These are phyloP conservation scores for Boletus rubescentipes DNA, from an alignment of 768 basidiomycete species.

Conservation along the genomic window DNA sequence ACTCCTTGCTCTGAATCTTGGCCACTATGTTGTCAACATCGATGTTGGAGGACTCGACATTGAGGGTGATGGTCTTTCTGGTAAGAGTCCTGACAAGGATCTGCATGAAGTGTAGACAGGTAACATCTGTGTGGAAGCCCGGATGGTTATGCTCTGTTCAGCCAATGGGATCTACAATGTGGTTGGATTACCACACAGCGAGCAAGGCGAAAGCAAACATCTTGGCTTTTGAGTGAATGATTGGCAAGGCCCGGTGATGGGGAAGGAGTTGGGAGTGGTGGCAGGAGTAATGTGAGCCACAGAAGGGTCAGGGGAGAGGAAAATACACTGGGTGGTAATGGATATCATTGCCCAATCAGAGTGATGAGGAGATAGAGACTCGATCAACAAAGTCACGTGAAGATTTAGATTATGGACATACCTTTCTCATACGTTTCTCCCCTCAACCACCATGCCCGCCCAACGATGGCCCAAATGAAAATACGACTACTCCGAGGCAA, in stretches of 20 bases:
- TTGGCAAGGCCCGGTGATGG: conserved; percentile 32
- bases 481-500: background rate
- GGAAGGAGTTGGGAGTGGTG: too few relatives aligned
- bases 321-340: too few relatives aligned
- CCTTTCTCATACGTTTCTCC: too few relatives aligned
- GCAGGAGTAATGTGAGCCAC: too few relatives aligned
- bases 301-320: too few relatives aligned
- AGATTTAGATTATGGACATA: too few relatives aligned
- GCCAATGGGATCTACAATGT: conserved; percentile 22
- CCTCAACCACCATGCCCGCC: background rate
- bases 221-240: conserved; percentile 47
- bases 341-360: too few relatives aligned
- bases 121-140: too few relatives aligned
- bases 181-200: conserved; percentile 51
- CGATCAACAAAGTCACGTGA: too few relatives aligned
- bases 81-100: conserved; percentile 89
- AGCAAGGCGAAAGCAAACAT: conserved; percentile 67
- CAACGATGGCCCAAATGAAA: background rate
- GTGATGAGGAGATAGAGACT: too few relatives aligned
- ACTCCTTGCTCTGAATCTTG: conserved; percentile 74
- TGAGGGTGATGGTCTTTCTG: conserved; percentile 71
- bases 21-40: conserved; percentile 30
- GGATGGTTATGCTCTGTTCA: too few relatives aligned
- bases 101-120: too few relatives aligned
- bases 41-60: conserved; percentile 29